Base-by-base conservation (phyloP, 805 yeast genomes). In the Scheffersomyces amazonensis region DNA sequence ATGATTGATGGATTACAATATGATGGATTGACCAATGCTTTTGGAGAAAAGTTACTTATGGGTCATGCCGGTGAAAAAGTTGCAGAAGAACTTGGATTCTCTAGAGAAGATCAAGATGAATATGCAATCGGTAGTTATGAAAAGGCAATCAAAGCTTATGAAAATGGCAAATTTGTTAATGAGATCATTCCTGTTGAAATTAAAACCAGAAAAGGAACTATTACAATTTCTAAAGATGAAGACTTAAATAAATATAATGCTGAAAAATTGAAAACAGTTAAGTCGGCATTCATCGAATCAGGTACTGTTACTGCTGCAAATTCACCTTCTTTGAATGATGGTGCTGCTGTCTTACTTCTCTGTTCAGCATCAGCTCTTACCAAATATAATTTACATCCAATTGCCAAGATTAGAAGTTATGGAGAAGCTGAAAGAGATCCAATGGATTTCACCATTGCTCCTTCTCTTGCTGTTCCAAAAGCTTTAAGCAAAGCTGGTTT, bases 281-380 rank as follows among this genome's bases (percentile, higher is more conserved):
- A 75, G 64, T 95, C 98, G 11, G 96, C 97, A 9, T 91, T 91
- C 75, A 76, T 74, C 53, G 75, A 78, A 44, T 83, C 83, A 49
- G 98, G 98, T 43, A 61, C 83, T 24, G 87, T 97, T 10, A 90
- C 87, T 48, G 98, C 98, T 22, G 98, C 98, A 52, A 91, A 91
- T 63, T 87, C 98, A 2, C 90, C 97, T 0, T 98, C 91, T 68
- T 85, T 91, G 28, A 81, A 93, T 17, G 98, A 91, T 60, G 98
- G 98, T 55, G 96, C 96, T 15, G 95, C 95, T 20, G 95, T 84
- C 29, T 95, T 86, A 27, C 71, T 91, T 29, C 1, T 62, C 91
- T 37, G 71, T 91, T 43, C 84, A 87, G 71, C 80, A 90, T 58
- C 79, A 39, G 80, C 89, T 43, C 53, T 83, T 41, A 97, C 83